Percentiles rank a stretch among this genome's conserved stretches.
These are phyloP conservation scores for Chionographis japonica DNA, from an alignment of 106 monocot genomes.

Conservation along the genomic window DNA sequence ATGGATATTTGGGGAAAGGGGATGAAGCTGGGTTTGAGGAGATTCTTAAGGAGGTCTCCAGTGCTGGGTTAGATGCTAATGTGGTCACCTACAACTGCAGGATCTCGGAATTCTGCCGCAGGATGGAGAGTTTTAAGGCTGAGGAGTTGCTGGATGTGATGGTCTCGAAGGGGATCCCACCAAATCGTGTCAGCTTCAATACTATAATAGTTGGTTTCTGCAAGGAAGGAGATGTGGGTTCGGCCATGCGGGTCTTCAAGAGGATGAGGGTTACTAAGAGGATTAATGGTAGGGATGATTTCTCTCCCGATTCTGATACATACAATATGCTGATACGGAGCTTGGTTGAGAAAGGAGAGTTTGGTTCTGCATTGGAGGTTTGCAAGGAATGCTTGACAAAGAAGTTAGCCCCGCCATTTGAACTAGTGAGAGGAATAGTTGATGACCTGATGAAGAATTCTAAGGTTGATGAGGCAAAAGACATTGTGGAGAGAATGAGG, in stretches of 20 bases:
- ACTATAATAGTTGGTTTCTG: constrained; percentile 44
- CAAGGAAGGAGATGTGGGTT: constrained; percentile 27
- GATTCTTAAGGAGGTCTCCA: constrained; percentile 22
- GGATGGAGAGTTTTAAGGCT: constrained; percentile 26
- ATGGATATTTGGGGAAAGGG: constrained; percentile 22
- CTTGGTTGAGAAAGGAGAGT: constrained; percentile 50
- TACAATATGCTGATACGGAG: constrained; percentile 31
- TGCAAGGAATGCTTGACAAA: constrained; percentile 40
- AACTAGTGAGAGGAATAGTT: constrained; percentile 31
- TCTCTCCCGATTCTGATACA: constrained; percentile 27
- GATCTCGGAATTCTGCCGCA: constrained; percentile 27
- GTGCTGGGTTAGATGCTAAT: constrained; percentile 26
- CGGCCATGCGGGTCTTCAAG: constrained; percentile 41
- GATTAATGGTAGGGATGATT: constrained; percentile 19
- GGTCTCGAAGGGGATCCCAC: constrained; percentile 32
- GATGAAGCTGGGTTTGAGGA: constrained; percentile 26
- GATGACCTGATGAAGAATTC: constrained; percentile 28
- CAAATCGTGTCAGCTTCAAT: constrained; percentile 45
- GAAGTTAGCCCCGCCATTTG: constrained; percentile 42
- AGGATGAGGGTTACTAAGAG: constrained; percentile 39
- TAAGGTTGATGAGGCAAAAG: constrained; percentile 26
- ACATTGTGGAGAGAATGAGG: constrained; percentile 32
- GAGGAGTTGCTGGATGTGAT: constrained; percentile 53
- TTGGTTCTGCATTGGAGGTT: constrained; percentile 25
- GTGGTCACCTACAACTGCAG: constrained; percentile 47